Evolutionary conservation across 2,329 filamentous ascomycete species (phyloP).

Genomic region (Magnaporthiopsis rhizophila): DNA sequence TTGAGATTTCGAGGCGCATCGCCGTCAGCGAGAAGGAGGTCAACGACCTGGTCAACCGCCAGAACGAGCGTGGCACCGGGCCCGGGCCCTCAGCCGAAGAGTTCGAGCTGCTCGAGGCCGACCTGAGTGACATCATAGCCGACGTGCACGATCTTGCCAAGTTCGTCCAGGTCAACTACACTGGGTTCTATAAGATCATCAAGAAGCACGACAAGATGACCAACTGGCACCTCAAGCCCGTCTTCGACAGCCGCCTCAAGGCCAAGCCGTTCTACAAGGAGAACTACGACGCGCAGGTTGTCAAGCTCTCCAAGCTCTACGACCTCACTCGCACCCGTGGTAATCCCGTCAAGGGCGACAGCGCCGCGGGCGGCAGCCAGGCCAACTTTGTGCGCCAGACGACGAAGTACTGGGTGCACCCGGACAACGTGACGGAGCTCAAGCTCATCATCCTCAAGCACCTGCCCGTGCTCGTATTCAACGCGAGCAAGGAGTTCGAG

Average conservation of each 20-base stretch:
- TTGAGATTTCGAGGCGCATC: conserved; percentile 90
- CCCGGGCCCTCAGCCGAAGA: conserved; percentile 75
- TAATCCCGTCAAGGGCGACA: conserved; percentile 87
- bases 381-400: conserved; percentile 96
- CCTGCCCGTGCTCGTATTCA: conserved; percentile 93
- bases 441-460: conserved; percentile 98
- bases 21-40: conserved; percentile 84
- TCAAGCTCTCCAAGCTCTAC: conserved; percentile 91
- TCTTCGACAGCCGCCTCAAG: conserved; percentile 91
- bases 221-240: conserved; percentile 82
- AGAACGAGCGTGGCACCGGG: conserved; percentile 53
- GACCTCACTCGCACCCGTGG: conserved; percentile 89
- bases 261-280: conserved; percentile 98
- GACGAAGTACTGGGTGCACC: conserved; percentile 99
- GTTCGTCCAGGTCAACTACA: conserved; percentile 97
- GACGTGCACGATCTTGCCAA: conserved; percentile 97
- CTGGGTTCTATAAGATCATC: conserved; percentile 98
- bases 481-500: conserved; percentile 93
- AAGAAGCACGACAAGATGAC: conserved; percentile 99
- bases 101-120: conserved; percentile 87
- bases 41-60: conserved; percentile 70
- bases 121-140: conserved; percentile 94
- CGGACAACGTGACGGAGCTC: conserved; percentile 94
- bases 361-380: conserved; percentile 81
- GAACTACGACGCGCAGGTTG: conserved; percentile 93